These are phyloP conservation scores for Exophiala bonariae DNA, from an alignment of 2,329 filamentous ascomycete species.

Conservation along the genomic window DNA sequence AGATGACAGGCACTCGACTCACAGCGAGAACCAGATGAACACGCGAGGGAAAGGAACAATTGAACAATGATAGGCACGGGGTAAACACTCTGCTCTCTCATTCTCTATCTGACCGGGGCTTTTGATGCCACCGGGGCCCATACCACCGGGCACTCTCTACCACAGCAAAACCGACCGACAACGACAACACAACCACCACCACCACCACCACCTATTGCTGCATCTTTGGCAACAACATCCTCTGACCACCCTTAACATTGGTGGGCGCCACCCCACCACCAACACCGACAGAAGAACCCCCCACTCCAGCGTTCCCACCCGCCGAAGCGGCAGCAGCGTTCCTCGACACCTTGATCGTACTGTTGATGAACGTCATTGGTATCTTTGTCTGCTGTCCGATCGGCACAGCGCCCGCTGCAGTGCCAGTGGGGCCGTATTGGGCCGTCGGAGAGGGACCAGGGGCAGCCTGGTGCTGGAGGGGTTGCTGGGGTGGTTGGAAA, in stretches of 20 bases:
- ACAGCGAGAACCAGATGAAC: too few relatives aligned
- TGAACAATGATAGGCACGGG: too few relatives aligned
- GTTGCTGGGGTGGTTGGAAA: conserved; percentile 22
- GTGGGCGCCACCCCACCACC: neutral
- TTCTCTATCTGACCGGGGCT: too few relatives aligned
- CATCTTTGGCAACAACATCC: conserved; percentile 19
- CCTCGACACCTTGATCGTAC: conserved; percentile 20
- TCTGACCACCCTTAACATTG: conserved; percentile 18
- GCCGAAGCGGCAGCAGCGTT: conserved; percentile 9
- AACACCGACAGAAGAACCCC: too few relatives aligned
- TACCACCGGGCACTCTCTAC: too few relatives aligned
- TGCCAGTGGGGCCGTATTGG: conserved; percentile 5
- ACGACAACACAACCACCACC: too few relatives aligned
- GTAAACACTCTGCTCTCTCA: too few relatives aligned
- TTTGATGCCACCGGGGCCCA: too few relatives aligned
- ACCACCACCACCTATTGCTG: neutral
- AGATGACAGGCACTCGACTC: too few relatives aligned
- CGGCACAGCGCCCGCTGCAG: neutral
- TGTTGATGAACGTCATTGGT: conserved; percentile 23
- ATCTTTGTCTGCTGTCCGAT: conserved; percentile 16
- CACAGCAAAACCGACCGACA: too few relatives aligned
- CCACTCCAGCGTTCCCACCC: conserved; percentile 1
- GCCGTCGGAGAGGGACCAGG: conserved; percentile 4
- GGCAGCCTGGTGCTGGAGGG: conserved; percentile 19
- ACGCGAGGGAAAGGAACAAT: too few relatives aligned